Conservation (phyloP, 1,284 basidiomycete species). For the Sutorius eximius region DNA sequence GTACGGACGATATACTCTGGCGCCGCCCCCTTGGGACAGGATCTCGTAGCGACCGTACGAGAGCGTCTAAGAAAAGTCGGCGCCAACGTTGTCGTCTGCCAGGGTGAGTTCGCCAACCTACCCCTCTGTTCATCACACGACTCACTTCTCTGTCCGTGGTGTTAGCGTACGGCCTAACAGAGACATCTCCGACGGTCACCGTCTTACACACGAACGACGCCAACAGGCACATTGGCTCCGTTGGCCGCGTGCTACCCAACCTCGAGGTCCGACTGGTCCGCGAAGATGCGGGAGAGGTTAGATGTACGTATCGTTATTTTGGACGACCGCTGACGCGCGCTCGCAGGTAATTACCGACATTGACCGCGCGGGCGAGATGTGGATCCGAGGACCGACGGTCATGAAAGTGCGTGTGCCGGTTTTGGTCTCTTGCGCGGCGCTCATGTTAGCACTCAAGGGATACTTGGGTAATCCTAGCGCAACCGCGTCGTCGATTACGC, state of each 20-base stretch:
- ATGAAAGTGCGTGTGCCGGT: slow-evolving; percentile 65
- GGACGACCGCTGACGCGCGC: background rate
- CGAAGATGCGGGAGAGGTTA: slow-evolving; percentile 50
- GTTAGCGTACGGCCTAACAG: slow-evolving; percentile 75
- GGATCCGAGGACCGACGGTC: slow-evolving; percentile 73
- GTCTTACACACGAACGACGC: slow-evolving; percentile 43
- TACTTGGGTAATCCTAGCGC: slow-evolving; percentile 68
- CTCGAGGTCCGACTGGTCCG: slow-evolving; percentile 76
- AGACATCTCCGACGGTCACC: slow-evolving; percentile 67
- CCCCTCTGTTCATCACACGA: background rate
- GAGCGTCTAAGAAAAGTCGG: slow-evolving; percentile 44
- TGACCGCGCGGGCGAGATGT: slow-evolving; percentile 65
- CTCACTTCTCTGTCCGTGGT: too few relatives aligned
- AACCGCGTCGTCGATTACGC: slow-evolving; percentile 65
- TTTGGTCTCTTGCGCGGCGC: background rate
- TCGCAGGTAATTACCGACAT: slow-evolving; percentile 29
- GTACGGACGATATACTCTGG: slow-evolving; percentile 68
- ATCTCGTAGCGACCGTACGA: slow-evolving; percentile 51
- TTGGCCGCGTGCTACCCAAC: slow-evolving; percentile 76
- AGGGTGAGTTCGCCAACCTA: slow-evolving; percentile 40
- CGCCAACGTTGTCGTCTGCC: slow-evolving; percentile 36
- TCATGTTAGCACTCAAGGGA: slow-evolving; percentile 40
- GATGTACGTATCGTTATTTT: background rate
- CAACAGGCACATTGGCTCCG: slow-evolving; percentile 55
- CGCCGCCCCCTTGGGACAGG: slow-evolving; percentile 77